Evolutionary conservation across 257 asterid species (phyloP).

Genomic region (Petrea volubilis): DNA sequence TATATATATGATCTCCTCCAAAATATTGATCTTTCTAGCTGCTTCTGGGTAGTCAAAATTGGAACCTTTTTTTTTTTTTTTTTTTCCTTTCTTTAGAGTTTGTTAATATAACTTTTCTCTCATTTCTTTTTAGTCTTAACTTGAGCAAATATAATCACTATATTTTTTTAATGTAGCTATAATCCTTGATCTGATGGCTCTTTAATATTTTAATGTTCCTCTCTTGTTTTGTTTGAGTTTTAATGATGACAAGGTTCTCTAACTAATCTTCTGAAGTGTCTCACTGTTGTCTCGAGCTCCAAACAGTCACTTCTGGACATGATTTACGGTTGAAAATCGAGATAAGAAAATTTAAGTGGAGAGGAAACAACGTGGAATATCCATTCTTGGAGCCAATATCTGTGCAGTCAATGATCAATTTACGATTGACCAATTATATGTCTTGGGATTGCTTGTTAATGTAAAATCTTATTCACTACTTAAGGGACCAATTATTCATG

Average conservation of each 20-base stretch:
- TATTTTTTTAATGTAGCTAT: neutral
- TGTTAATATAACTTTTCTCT: neutral
- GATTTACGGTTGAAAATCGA: no score
- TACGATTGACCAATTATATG: neutral
- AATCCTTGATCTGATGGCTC: neutral
- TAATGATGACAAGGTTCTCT: no score
- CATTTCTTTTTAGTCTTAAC: neutral
- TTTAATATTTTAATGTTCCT: neutral
- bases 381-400: neutral
- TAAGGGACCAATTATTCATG: neutral
- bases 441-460: neutral
- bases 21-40: neutral
- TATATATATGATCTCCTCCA: slow-evolving; percentile 5
- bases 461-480: neutral
- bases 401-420: neutral
- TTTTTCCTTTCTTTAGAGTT: neutral
- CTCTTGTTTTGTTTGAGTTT: neutral
- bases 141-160: neutral
- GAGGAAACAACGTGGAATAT: slow-evolving; percentile 1
- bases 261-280: neutral
- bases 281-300: neutral
- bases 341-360: slow-evolving; percentile 2
- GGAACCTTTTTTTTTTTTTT: neutral
- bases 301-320: neutral
- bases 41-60: neutral